Conservation (phyloP, 768 basidiomycete genomes). For the Boletus subparvulus region DNA sequence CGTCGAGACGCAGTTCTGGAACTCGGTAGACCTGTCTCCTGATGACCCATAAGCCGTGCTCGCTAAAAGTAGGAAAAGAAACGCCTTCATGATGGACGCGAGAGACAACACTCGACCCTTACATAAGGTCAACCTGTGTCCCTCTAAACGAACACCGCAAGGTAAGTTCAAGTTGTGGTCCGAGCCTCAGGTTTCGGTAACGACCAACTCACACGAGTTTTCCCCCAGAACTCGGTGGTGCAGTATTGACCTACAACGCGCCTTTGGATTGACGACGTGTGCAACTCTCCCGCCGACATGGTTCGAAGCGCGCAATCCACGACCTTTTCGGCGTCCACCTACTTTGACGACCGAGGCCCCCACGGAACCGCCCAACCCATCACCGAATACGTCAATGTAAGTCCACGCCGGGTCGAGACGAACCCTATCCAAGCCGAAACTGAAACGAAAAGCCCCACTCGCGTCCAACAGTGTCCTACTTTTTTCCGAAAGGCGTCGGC, state of each 20-base stretch:
- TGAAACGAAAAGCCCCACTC: constrained; percentile 28
- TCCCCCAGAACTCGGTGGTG: neutral
- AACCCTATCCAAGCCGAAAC: constrained; percentile 12
- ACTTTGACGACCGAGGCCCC: constrained; percentile 73
- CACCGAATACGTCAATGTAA: constrained; percentile 74
- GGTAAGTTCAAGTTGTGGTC: neutral
- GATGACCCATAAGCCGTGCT: constrained; percentile 22
- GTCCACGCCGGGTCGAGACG: constrained; percentile 23
- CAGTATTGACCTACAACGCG: neutral
- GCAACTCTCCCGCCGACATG: constrained; percentile 20
- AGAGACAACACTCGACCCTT: neutral
- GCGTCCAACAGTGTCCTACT: constrained; percentile 91
- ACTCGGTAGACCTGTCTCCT: constrained; percentile 36
- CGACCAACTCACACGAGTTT: too few relatives aligned
- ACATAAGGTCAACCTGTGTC: constrained; percentile 14
- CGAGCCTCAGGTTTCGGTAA: too few relatives aligned
- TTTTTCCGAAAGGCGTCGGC: constrained; percentile 91
- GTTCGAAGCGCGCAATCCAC: constrained; percentile 39
- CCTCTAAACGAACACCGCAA: neutral
- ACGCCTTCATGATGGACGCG: constrained; percentile 21
- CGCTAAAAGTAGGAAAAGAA: constrained; percentile 17
- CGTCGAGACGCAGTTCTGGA: constrained; percentile 37
- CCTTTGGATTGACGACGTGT: neutral
- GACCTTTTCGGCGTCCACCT: constrained; percentile 72
- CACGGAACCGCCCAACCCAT: constrained; percentile 76